Evolutionary conservation across 306 rosid genomes (phyloP).

Genomic region (Castanospermum australe): DNA sequence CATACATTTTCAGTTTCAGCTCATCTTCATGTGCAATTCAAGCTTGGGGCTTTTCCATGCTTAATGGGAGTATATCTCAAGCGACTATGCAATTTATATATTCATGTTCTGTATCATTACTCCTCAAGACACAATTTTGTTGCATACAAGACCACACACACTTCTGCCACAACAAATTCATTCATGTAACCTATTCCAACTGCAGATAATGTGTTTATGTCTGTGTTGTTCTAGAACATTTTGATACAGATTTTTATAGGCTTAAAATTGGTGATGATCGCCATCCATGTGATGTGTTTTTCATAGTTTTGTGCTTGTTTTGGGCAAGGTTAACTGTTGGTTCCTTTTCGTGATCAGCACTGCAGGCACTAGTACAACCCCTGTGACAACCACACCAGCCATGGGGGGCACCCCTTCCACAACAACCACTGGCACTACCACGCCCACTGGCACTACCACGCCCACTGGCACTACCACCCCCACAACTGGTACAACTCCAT

Average conservation of each 20-base stretch:
- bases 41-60: not conserved
- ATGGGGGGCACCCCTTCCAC: slow-evolving; percentile 23
- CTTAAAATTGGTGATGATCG: not conserved
- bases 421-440: slow-evolving; percentile 33
- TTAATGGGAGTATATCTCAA: too few species aligned
- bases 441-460: slow-evolving; percentile 22
- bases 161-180: not conserved
- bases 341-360: slow-evolving; percentile 30
- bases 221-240: not conserved
- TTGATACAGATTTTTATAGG: not conserved
- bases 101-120: too few species aligned
- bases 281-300: not conserved
- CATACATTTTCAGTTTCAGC: not conserved
- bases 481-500: slow-evolving; percentile 32
- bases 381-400: slow-evolving; percentile 23
- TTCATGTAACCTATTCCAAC: too few species aligned
- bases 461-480: not conserved
- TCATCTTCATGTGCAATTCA: too few species aligned
- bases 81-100: too few species aligned
- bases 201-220: too few species aligned
- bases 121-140: not conserved
- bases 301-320: not conserved
- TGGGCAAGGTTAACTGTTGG: slow-evolving; percentile 7
- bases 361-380: slow-evolving; percentile 49
- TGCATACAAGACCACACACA: not conserved